phyloP scores from a whole-genome alignment of 495 filamentous ascomycete genomes.

The Daldinia concentrica region DNA sequence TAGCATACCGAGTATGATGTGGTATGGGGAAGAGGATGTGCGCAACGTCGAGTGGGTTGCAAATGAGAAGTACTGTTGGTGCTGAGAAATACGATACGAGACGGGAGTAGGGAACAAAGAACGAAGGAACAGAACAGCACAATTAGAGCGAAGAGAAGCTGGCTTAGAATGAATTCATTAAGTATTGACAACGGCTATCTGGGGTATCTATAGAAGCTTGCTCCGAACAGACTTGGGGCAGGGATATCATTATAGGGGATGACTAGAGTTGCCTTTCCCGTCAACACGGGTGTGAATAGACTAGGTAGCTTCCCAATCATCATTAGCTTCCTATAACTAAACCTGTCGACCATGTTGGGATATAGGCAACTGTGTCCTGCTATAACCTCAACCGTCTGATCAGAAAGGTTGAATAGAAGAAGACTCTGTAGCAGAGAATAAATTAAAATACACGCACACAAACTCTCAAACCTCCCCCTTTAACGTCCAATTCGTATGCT shows the following conservation, averaged over 20 bases:
- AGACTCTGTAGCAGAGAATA: not conserved
- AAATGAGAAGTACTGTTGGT: conserved; percentile 97
- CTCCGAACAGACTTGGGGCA: not conserved
- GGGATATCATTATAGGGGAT: not conserved
- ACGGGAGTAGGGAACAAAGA: not conserved
- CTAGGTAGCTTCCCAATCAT: not conserved
- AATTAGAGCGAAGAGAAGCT: not conserved
- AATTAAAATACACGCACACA: not conserved
- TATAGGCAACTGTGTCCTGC: not conserved
- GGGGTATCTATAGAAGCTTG: not conserved
- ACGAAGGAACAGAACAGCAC: not conserved
- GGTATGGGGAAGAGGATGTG: conserved; percentile 57
- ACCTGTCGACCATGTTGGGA: not conserved
- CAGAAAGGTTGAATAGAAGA: not conserved
- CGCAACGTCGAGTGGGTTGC: conserved; percentile 80
- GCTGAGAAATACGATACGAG: conserved; percentile 56
- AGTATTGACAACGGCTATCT: not conserved
- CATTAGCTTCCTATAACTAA: not conserved
- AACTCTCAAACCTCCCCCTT: not conserved
- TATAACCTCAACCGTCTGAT: not conserved
- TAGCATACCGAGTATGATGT: conserved; percentile 64
- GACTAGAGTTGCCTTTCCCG: not conserved
- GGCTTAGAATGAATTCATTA: not conserved
- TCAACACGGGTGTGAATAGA: not conserved
- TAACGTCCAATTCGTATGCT: not conserved